Base-by-base conservation (phyloP, 139 green algal genomes). In the Choricystis sp. region DNA sequence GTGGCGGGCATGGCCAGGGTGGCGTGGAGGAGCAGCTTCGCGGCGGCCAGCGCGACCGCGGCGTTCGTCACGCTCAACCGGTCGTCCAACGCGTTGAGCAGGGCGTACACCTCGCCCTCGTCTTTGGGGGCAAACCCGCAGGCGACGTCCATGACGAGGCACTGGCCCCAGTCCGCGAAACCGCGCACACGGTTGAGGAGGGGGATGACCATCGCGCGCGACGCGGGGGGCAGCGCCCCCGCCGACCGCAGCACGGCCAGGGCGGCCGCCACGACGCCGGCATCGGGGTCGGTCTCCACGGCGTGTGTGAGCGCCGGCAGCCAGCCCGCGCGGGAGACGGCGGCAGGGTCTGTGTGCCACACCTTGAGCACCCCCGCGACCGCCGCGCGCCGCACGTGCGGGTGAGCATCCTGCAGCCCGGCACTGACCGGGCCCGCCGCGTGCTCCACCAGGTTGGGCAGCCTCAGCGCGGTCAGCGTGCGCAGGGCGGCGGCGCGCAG, bases 21-120 rank as follows among this genome's bases (percentile, higher is more conserved):
- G 66, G 85, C 62, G 71, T 83, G 77, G 56, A 95, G 80, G 71
- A 94, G 92, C 22, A 89, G 72, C 70, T 86, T 86, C 27, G 77
- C 73, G 21, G 83, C 79, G 16, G 75, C 82, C 49, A 95, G 60
- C 26, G 86, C 84, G 5, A 95, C 74, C 4, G 84, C 86, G 30
- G 69, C 83, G 73, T 92, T 95, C 61, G 77, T 69, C 40, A 78
- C 66, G 4, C 66, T 60, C 64, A 95, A 69, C 25, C 86, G 74
- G 74, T 94, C 86, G 70, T 95, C 87, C 24, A 94, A 73, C 26
- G 71, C 71, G 72, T 93, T 91, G 59, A 94, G 79, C 63, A 93
- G 68, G 67, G 90, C 84, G 74, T 86, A 94, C 40, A 16, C 79
- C 71, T 94, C 86, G 0, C 73, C 62, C 67, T 83, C 77, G 22